These are phyloP conservation scores for Aurinia saxatilis DNA, from an alignment of 345 rosid species.

Conservation along the genomic window DNA sequence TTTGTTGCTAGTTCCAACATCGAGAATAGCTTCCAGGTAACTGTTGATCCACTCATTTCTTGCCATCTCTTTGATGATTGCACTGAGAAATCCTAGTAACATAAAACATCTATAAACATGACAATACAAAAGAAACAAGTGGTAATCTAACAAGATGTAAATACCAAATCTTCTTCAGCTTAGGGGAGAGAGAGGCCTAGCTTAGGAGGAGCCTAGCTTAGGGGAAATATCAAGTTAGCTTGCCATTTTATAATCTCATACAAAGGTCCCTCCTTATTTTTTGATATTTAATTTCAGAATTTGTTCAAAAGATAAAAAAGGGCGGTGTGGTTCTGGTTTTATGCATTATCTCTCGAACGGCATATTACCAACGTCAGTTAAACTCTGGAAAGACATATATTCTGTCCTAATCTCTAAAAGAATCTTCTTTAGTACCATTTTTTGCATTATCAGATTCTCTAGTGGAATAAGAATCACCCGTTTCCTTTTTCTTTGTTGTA, in stretches of 20 bases:
- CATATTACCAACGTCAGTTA: conserved; percentile 26
- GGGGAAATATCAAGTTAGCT: conserved; percentile 20
- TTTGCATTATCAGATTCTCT: conserved; percentile 24
- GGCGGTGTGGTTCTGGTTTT: conserved; percentile 27
- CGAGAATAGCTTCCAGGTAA: conserved; percentile 80
- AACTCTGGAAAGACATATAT: conserved; percentile 23
- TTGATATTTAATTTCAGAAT: conserved; percentile 4
- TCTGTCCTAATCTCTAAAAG: conserved; percentile 24
- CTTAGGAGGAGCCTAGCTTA: conserved; percentile 21
- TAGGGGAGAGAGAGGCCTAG: conserved; percentile 15
- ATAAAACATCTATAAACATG: conserved; percentile 2
- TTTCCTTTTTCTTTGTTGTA: not conserved
- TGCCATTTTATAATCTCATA: conserved; percentile 24
- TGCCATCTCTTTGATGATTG: conserved; percentile 43
- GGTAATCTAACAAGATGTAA: not conserved
- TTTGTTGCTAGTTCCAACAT: conserved; percentile 50
- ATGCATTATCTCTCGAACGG: conserved; percentile 22
- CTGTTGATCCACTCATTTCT: conserved; percentile 90
- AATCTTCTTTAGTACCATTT: conserved; percentile 24
- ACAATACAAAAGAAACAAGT: not conserved
- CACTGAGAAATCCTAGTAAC: not conserved
- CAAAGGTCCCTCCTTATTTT: conserved; percentile 23
- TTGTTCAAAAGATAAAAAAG: not conserved
- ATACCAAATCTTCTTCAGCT: conserved; percentile 15
- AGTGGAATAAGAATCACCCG: conserved; percentile 28